A percentile compares a stretch with the other conserved stretches of the same genome.
phyloP scores from a whole-genome alignment of 345 rosid genomes.

The Nephelium lappaceum region DNA sequence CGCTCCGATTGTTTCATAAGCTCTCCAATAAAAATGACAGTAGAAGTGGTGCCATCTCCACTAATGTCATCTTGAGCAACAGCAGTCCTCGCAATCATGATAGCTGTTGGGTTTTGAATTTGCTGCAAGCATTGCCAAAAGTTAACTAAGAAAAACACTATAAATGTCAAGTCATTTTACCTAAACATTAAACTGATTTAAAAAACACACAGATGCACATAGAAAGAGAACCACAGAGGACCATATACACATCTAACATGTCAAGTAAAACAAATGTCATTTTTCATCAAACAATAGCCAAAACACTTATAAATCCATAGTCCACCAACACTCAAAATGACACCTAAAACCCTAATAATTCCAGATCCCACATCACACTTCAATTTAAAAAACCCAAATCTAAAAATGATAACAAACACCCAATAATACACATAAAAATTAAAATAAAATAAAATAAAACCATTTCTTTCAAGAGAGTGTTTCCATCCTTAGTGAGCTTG shows the following conservation, averaged over 20 bases:
- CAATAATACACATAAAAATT: background rate
- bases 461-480: constrained; percentile 96
- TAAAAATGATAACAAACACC: background rate
- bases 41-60: constrained; percentile 97
- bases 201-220: background rate
- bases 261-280: too few species aligned
- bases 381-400: too few species aligned
- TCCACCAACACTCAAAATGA: background rate
- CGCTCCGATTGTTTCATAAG: constrained; percentile 98
- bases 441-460: constrained; percentile 27
- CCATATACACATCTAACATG: too few species aligned
- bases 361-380: background rate
- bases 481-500: constrained; percentile 96
- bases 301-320: background rate
- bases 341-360: background rate
- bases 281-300: too few species aligned
- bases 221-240: too few species aligned
- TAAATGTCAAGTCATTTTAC: background rate
- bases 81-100: constrained; percentile 98
- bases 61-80: constrained; percentile 98
- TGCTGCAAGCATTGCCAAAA: constrained; percentile 60
- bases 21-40: constrained; percentile 95
- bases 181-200: background rate
- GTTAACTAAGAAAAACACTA: constrained; percentile 14
- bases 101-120: constrained; percentile 98